Evolutionary conservation across 164 flowering plant species (phyloP).

Genomic region (Houttuynia cordata): DNA sequence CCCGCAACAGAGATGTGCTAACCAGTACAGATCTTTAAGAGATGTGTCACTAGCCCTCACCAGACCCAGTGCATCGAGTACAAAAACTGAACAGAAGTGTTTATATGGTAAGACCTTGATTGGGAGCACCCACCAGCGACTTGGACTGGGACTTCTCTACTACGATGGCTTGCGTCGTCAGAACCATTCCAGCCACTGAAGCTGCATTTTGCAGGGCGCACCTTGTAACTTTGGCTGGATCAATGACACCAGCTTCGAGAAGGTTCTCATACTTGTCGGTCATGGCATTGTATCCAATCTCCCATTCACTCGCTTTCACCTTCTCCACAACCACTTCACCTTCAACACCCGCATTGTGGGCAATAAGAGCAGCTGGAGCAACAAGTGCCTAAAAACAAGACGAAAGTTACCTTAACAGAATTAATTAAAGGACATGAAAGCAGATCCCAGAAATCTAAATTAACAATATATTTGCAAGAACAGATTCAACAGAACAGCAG

Average conservation of each 20-base stretch:
- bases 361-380: constrained; percentile 82
- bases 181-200: constrained; percentile 97
- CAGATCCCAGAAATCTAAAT: too few species aligned
- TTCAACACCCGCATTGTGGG: constrained; percentile 95
- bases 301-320: constrained; percentile 76
- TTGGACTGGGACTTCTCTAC: constrained; percentile 82
- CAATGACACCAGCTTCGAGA: constrained; percentile 85
- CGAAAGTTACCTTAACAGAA: neutral
- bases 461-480: too few species aligned
- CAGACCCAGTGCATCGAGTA: neutral
- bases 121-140: constrained; percentile 40
- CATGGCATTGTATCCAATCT: constrained; percentile 95
- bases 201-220: constrained; percentile 94
- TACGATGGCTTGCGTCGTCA: constrained; percentile 98
- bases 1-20: too few species aligned
- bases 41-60: too few species aligned
- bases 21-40: too few species aligned
- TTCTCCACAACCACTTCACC: constrained; percentile 99
- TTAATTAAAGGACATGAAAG: too few species aligned
- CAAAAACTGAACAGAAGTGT: neutral
- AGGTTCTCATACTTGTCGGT: constrained; percentile 75
- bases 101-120: constrained; percentile 55
- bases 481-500: too few species aligned
- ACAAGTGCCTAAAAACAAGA: constrained; percentile 18
- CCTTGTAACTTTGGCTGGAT: constrained; percentile 94